These are phyloP conservation scores for Tuber borchii DNA, from an alignment of 495 filamentous ascomycete species.

Conservation along the genomic window DNA sequence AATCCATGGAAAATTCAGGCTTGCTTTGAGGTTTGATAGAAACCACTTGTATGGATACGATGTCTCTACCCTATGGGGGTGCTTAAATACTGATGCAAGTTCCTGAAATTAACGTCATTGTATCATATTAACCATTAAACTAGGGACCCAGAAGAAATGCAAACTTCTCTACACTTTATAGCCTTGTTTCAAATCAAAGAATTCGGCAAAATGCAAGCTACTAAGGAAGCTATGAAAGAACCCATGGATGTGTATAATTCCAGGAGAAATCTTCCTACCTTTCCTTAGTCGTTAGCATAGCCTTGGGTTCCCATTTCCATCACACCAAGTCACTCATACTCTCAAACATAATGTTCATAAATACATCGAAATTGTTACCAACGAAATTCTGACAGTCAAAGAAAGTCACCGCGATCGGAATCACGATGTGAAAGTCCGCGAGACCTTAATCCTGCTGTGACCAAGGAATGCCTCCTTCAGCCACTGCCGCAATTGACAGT, in stretches of 20 bases:
- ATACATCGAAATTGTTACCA: neutral
- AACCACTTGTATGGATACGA: too few relatives aligned
- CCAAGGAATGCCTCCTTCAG: conserved; percentile 50
- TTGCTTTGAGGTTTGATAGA: neutral
- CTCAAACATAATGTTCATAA: too few relatives aligned
- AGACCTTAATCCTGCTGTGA: conserved; percentile 55
- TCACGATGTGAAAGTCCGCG: conserved; percentile 36
- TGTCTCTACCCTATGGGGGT: too few relatives aligned
- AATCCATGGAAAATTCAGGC: neutral
- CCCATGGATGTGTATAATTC: conserved; percentile 32
- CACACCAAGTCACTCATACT: neutral
- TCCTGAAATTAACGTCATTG: too few relatives aligned
- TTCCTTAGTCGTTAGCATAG: neutral
- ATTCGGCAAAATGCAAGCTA: conserved; percentile 25
- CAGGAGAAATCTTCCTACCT: neutral
- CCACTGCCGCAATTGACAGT: conserved; percentile 54
- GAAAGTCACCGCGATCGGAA: conserved; percentile 33
- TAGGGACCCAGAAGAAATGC: neutral
- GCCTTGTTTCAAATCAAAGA: neutral
- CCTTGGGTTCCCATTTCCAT: conserved; percentile 4
- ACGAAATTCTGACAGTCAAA: neutral
- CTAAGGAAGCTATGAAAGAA: conserved; percentile 27
- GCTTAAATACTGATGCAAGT: too few relatives aligned
- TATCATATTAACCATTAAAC: too few relatives aligned
- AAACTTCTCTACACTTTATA: neutral